Percentiles rank a stretch among this genome's conserved stretches.
Conservation (phyloP, 164 flowering plant species). For the Aristolochia californica region DNA sequence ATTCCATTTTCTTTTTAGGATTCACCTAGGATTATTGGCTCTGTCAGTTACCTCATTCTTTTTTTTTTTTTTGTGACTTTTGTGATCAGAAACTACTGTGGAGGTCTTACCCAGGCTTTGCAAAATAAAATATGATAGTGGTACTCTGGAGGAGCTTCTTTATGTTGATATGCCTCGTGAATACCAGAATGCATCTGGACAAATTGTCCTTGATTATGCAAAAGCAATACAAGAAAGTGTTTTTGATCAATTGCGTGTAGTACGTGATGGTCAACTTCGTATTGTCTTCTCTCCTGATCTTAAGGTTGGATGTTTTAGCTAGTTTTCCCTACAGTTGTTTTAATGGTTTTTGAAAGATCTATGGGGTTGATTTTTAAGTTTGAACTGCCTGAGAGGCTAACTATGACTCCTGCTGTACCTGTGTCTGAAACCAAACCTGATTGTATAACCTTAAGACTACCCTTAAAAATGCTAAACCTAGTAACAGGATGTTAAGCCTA, state of each 20-base stretch:
- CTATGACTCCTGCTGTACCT: too few relatives aligned
- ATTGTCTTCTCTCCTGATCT: conserved; percentile 88
- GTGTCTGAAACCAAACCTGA: too few relatives aligned
- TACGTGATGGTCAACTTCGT: conserved; percentile 97
- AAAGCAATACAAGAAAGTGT: conserved; percentile 99
- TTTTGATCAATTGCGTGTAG: conserved; percentile 96
- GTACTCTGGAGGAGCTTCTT: conserved; percentile 91
- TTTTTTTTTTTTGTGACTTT: not conserved
- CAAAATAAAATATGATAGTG: conserved; percentile 99
- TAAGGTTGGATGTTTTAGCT: conserved; percentile 39
- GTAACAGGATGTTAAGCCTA: too few relatives aligned
- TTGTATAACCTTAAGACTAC: too few relatives aligned
- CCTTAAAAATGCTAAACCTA: too few relatives aligned
- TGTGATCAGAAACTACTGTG: conserved; percentile 72
- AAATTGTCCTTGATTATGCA: conserved; percentile 92
- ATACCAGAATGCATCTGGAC: conserved; percentile 82
- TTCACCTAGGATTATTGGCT: too few relatives aligned
- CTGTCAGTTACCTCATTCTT: not conserved
- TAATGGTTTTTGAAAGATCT: too few relatives aligned
- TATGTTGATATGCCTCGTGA: conserved; percentile 98
- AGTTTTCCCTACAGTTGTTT: not conserved
- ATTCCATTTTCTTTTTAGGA: not conserved
- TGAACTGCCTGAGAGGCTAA: too few relatives aligned
- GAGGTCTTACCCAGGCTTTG: conserved; percentile 97
- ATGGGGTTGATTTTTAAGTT: too few relatives aligned